phyloP scores from a whole-genome alignment of 164 flowering plant genomes.

The Annona squamosa region DNA sequence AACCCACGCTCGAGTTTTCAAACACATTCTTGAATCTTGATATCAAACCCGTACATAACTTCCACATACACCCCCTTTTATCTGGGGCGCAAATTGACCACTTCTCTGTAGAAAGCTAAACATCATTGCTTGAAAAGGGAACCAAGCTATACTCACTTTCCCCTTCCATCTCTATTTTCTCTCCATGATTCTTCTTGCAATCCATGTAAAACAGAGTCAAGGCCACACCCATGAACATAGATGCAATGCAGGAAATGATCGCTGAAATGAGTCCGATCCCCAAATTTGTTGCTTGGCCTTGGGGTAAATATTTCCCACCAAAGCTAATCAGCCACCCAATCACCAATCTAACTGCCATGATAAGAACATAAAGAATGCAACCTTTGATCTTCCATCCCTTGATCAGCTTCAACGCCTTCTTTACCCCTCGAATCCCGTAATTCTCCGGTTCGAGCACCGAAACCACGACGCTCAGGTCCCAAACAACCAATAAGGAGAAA shows the following conservation, averaged over 20 bases:
- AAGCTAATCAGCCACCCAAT: no score
- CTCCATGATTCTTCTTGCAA: constrained; percentile 31
- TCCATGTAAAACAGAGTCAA: constrained; percentile 24
- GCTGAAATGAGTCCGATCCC: not conserved
- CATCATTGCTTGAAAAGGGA: not conserved
- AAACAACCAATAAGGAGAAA: constrained; percentile 10
- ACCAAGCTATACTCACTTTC: not conserved
- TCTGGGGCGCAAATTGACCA: no score
- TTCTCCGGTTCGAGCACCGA: constrained; percentile 25
- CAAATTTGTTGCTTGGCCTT: no score
- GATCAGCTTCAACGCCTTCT: constrained; percentile 21
- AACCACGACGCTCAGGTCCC: constrained; percentile 22
- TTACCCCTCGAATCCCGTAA: constrained; percentile 26
- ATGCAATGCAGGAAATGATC: not conserved
- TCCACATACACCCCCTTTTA: no score
- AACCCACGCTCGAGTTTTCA: no score
- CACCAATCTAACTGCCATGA: not conserved
- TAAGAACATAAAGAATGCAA: constrained; percentile 15
- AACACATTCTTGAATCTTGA: no score
- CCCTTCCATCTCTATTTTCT: constrained; percentile 4
- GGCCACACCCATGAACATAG: constrained; percentile 10
- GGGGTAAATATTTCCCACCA: no score
- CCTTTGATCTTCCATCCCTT: constrained; percentile 24
- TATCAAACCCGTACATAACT: no score
- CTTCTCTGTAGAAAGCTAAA: no score